phyloP scores from a whole-genome alignment of 257 asterid species.

The Jasminum sambac region DNA sequence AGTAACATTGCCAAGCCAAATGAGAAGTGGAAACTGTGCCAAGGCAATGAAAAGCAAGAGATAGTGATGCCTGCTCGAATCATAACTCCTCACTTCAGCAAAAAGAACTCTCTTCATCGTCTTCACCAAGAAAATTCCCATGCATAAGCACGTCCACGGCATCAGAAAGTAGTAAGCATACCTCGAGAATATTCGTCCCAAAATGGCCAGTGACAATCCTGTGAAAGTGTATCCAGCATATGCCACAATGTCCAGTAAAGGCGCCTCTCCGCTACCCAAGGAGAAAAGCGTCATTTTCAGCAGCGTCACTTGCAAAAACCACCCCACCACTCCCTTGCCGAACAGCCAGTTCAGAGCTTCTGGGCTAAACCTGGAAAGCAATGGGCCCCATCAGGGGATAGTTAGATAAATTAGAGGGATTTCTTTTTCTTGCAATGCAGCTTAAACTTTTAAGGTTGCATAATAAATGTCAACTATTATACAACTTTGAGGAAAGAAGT shows the following conservation, averaged over 20 bases:
- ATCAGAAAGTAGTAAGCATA: constrained; percentile 8
- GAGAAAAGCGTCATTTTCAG: constrained; percentile 3
- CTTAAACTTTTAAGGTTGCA: neutral
- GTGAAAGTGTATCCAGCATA: constrained; percentile 5
- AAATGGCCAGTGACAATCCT: neutral
- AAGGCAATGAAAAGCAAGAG: constrained; percentile 7
- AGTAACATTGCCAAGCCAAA: constrained; percentile 5
- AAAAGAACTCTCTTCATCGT: constrained; percentile 7
- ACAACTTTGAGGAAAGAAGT: neutral
- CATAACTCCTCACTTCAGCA: constrained; percentile 8
- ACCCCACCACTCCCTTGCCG: constrained; percentile 1
- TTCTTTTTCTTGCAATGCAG: neutral
- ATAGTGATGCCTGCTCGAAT: constrained; percentile 5
- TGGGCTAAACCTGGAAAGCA: constrained; percentile 7
- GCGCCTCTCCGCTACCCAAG: constrained; percentile 2
- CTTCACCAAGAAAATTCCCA: constrained; percentile 10
- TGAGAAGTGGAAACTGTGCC: constrained; percentile 8
- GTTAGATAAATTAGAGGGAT: neutral
- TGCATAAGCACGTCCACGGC: constrained; percentile 7
- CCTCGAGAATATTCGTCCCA: neutral
- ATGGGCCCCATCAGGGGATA: neutral
- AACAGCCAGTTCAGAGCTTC: constrained; percentile 1
- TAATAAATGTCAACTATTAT: neutral
- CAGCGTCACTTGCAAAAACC: constrained; percentile 4
- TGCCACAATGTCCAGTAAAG: neutral